Conservation (phyloP, 2,329 filamentous ascomycete species). For the Penicillium sp. region DNA sequence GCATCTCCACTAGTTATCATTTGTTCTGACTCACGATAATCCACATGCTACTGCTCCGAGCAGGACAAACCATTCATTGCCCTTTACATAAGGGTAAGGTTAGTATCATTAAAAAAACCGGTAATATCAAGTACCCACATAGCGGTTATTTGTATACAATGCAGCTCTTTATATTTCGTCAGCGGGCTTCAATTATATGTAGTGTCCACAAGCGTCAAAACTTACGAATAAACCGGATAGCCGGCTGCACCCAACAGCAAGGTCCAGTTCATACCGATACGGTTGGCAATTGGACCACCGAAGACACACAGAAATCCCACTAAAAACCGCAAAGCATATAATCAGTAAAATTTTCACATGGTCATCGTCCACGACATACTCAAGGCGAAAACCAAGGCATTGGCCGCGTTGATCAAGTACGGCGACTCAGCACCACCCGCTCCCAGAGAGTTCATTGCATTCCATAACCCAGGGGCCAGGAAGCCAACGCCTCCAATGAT, state of each 20-base stretch:
- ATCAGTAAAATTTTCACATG: background rate
- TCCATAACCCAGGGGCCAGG: slow-evolving; percentile 52
- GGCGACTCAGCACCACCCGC: slow-evolving; percentile 57
- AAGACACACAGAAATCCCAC: slow-evolving; percentile 50
- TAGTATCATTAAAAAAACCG: background rate
- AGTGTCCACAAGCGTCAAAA: background rate
- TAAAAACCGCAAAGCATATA: slow-evolving; percentile 14
- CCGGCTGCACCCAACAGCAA: slow-evolving; percentile 48
- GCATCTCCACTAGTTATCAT: background rate
- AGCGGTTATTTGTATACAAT: slow-evolving; percentile 47
- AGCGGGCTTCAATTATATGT: background rate
- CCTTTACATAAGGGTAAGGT: slow-evolving; percentile 29
- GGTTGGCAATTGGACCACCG: slow-evolving; percentile 52
- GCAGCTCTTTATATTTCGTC: slow-evolving; percentile 35
- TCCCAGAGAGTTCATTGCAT: slow-evolving; percentile 57
- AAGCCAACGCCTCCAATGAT: slow-evolving; percentile 58
- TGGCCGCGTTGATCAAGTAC: slow-evolving; percentile 56
- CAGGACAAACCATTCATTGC: slow-evolving; percentile 56
- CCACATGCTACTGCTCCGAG: slow-evolving; percentile 54
- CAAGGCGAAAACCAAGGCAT: slow-evolving; percentile 51
- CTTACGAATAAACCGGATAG: slow-evolving; percentile 50
- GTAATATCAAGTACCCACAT: slow-evolving; percentile 13
- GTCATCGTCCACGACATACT: slow-evolving; percentile 27
- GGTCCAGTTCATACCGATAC: slow-evolving; percentile 52
- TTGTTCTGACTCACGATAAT: slow-evolving; percentile 36